Percentiles rank a stretch among this genome's conserved stretches.
Evolutionary conservation across 2,329 filamentous ascomycete genomes (phyloP).

Genomic region (Aspergillus piperis): DNA sequence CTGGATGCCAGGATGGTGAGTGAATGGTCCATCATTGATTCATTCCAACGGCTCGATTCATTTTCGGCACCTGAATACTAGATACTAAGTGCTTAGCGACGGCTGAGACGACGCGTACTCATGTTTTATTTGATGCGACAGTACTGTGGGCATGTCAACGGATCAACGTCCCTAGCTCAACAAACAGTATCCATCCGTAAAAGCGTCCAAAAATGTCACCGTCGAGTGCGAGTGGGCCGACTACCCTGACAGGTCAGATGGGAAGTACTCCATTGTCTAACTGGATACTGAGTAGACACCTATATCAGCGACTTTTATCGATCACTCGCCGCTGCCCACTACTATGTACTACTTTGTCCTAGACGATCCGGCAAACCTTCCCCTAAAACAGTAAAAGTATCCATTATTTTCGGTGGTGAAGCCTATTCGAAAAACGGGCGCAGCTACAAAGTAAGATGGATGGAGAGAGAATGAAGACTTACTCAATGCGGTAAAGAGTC

Average conservation of each 20-base stretch:
- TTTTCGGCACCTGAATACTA: no score
- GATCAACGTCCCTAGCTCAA: not conserved
- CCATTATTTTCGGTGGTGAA: not conserved
- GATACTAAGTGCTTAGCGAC: no score
- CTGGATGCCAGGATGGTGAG: no score
- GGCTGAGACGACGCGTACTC: no score
- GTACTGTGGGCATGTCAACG: not conserved
- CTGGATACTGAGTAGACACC: not conserved
- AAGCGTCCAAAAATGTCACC: not conserved
- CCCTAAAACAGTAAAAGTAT: not conserved
- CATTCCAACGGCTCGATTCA: no score
- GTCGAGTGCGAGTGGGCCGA: not conserved
- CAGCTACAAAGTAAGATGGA: not conserved
- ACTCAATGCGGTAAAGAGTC: conserved; percentile 1
- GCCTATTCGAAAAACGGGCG: not conserved
- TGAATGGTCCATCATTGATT: no score
- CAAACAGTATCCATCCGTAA: not conserved
- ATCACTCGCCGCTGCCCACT: not conserved
- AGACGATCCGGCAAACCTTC: conserved; percentile 3
- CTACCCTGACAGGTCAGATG: no score
- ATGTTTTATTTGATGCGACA: not conserved
- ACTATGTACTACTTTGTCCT: no score
- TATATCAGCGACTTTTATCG: not conserved
- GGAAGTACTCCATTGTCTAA: no score
- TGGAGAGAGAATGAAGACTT: not conserved